Evolutionary conservation across 352 stramenopile species (phyloP).

Genomic region (Nothophytophthora sp.): DNA sequence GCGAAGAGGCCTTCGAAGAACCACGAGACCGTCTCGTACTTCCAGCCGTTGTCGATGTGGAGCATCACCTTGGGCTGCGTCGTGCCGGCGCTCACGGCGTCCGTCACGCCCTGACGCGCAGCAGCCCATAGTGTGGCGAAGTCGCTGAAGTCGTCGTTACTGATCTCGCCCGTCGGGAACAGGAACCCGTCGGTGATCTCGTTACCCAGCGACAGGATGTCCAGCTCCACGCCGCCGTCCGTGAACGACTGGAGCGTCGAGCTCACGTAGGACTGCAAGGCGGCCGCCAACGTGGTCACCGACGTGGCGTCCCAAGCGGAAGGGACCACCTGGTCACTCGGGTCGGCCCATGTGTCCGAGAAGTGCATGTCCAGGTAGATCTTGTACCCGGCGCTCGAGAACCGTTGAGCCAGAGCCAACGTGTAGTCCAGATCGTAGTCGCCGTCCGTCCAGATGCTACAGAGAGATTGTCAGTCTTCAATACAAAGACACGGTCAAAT

Average conservation of each 20-base stretch:
- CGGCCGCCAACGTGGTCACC: conserved; percentile 14
- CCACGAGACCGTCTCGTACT: conserved; percentile 28
- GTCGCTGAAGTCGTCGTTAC: conserved; percentile 26
- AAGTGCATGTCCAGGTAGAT: conserved; percentile 46
- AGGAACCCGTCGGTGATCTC: conserved; percentile 37
- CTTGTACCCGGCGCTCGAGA: conserved; percentile 32
- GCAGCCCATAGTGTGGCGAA: conserved; percentile 34
- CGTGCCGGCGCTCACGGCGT: conserved; percentile 23
- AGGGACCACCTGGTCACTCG: conserved; percentile 23
- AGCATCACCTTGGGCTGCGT: conserved; percentile 38
- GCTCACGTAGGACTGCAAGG: conserved; percentile 29
- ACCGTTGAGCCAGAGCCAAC: conserved; percentile 23
- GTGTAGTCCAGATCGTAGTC: conserved; percentile 35
- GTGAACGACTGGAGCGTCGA: conserved; percentile 33
- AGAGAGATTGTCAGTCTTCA: not conserved
- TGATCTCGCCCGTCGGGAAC: conserved; percentile 23
- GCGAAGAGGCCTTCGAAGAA: conserved; percentile 37
- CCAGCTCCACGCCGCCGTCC: conserved; percentile 25
- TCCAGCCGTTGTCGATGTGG: conserved; percentile 38
- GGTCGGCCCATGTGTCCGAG: conserved; percentile 38
- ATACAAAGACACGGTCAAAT: not conserved
- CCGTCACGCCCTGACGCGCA: conserved; percentile 24
- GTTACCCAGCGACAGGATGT: conserved; percentile 34
- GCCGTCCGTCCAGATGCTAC: conserved; percentile 29
- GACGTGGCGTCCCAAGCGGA: conserved; percentile 25